Evolutionary conservation across 1,139 yeast genomes (phyloP).

Genomic region (Magnusiomyces fungicola): DNA sequence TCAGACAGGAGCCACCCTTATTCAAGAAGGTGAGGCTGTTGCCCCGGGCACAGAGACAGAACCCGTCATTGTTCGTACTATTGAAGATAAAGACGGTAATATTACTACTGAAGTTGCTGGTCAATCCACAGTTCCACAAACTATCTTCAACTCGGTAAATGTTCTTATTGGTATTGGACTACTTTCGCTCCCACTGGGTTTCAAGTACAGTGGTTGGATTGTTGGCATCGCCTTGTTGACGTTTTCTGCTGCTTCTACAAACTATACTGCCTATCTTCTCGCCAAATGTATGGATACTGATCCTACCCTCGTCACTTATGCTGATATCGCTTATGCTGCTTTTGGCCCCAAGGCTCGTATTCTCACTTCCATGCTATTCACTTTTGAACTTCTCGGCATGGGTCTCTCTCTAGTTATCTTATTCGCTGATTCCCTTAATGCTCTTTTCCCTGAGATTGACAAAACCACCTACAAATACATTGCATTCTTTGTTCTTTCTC

Average conservation of each 20-base stretch:
- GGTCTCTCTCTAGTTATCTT: slow-evolving; percentile 67
- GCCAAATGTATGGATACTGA: slow-evolving; percentile 68
- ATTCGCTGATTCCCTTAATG: slow-evolving; percentile 76
- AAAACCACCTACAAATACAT: slow-evolving; percentile 49
- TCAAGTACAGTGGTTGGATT: slow-evolving; percentile 75
- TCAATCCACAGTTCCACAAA: slow-evolving; percentile 82
- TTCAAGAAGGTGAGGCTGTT: slow-evolving; percentile 26
- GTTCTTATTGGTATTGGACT: slow-evolving; percentile 81
- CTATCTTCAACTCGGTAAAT: slow-evolving; percentile 80
- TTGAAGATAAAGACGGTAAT: slow-evolving; percentile 68
- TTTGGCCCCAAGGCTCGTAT: slow-evolving; percentile 56
- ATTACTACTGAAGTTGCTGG: slow-evolving; percentile 70
- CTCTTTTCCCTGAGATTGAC: slow-evolving; percentile 51
- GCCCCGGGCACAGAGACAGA: slow-evolving; percentile 41
- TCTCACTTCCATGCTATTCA: slow-evolving; percentile 61
- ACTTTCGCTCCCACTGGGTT: slow-evolving; percentile 74
- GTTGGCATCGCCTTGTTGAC: slow-evolving; percentile 50
- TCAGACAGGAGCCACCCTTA: slow-evolving; percentile 20
- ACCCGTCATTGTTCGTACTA: slow-evolving; percentile 52
- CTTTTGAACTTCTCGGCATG: slow-evolving; percentile 72
- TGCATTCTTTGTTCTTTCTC: slow-evolving; percentile 53
- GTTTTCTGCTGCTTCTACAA: slow-evolving; percentile 55
- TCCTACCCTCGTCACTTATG: slow-evolving; percentile 73
- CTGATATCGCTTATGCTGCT: slow-evolving; percentile 76
- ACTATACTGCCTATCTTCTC: slow-evolving; percentile 58